A percentile compares a stretch with the other conserved stretches of the same genome.
Evolutionary conservation across 768 basidiomycete genomes (phyloP).

Genomic region (Suillus placidus): DNA sequence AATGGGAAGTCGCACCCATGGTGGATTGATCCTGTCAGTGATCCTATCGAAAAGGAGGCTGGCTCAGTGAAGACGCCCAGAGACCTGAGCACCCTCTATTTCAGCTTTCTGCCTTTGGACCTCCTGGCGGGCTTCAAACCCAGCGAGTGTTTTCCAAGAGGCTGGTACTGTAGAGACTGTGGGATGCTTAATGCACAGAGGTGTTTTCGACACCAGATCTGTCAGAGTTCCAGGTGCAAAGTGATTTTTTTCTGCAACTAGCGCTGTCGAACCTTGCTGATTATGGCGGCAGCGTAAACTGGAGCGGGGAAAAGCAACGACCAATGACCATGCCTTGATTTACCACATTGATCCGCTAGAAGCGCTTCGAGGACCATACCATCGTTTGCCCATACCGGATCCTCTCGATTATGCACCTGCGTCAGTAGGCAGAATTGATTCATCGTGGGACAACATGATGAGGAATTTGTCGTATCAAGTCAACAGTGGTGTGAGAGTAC

Average conservation of each 20-base stretch:
- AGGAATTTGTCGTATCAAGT: conserved; percentile 28
- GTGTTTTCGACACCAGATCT: conserved; percentile 50
- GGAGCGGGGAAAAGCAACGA: conserved; percentile 14
- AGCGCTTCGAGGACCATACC: conserved; percentile 25
- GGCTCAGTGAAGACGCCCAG: conserved; percentile 25
- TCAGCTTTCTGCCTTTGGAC: conserved; percentile 34
- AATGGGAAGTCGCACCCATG: conserved; percentile 20
- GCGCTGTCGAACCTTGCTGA: conserved; percentile 14
- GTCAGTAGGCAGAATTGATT: conserved; percentile 15
- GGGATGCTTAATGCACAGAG: conserved; percentile 52
- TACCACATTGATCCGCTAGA: conserved; percentile 26
- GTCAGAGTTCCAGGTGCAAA: conserved; percentile 43
- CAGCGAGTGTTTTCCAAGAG: conserved; percentile 41
- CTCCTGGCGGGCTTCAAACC: conserved; percentile 33
- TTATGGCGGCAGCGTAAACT: neutral
- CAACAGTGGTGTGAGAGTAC: conserved; percentile 29
- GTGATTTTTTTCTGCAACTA: conserved; percentile 27
- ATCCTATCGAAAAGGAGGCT: conserved; percentile 14
- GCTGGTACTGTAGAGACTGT: conserved; percentile 53
- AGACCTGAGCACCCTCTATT: conserved; percentile 30
- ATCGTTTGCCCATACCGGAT: conserved; percentile 16
- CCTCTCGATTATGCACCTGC: conserved; percentile 24
- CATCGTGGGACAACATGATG: conserved; percentile 36
- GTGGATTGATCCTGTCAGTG: conserved; percentile 28
- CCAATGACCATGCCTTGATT: conserved; percentile 4